Conservation (phyloP, 108 stramenopile genomes). For the Mediolabrus comicus region DNA sequence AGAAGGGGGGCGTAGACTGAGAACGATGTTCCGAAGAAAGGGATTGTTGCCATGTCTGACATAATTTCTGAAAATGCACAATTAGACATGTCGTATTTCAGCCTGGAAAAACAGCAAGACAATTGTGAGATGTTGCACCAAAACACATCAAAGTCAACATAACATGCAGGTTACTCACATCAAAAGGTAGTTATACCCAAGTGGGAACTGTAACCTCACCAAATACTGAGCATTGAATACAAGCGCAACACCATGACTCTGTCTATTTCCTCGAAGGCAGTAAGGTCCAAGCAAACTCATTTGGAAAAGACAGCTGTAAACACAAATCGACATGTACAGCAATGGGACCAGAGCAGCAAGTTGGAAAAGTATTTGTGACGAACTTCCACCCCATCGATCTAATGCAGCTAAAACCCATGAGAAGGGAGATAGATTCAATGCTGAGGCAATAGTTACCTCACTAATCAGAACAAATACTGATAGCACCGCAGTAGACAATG, state of each 20-base stretch:
- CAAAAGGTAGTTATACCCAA: constrained; percentile 70
- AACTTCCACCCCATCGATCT: constrained; percentile 12
- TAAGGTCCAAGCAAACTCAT: constrained; percentile 59
- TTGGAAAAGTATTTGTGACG: constrained; percentile 40
- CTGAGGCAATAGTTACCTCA: constrained; percentile 57
- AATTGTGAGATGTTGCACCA: not conserved
- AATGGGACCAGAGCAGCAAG: constrained; percentile 52
- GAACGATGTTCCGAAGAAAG: constrained; percentile 63
- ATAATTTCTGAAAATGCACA: constrained; percentile 55
- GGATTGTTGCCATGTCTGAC: constrained; percentile 56
- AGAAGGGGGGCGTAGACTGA: constrained; percentile 58
- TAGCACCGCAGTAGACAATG: constrained; percentile 45
- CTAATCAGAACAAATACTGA: constrained; percentile 59
- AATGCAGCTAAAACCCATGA: constrained; percentile 37
- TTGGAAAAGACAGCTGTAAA: constrained; percentile 51
- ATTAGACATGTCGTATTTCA: constrained; percentile 52
- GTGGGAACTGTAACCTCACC: constrained; percentile 64
- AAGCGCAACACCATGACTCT: constrained; percentile 58
- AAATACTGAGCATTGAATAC: constrained; percentile 85
- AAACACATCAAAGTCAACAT: too few relatives aligned
- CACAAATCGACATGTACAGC: constrained; percentile 61
- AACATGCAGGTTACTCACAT: constrained; percentile 32
- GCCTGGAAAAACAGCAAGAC: constrained; percentile 15
- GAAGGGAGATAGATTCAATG: constrained; percentile 57
- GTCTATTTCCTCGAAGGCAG: constrained; percentile 41